A percentile compares a stretch with the other conserved stretches of the same genome.
These are phyloP conservation scores for Dissophora globulifera DNA, from an alignment of 192 early-diverging fungal species.

Conservation along the genomic window DNA sequence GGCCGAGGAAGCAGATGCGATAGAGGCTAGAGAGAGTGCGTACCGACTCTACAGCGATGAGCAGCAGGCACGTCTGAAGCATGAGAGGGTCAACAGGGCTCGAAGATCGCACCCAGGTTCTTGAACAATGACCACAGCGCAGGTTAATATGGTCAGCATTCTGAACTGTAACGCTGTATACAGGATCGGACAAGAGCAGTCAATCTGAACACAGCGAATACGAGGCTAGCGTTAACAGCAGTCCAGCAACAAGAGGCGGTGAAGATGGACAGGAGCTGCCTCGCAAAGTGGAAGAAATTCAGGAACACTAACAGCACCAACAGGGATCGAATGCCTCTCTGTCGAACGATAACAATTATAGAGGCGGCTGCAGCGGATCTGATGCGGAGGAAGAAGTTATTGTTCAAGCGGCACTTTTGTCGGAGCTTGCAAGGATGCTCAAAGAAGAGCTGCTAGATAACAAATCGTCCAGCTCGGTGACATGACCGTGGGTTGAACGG, in stretches of 20 bases:
- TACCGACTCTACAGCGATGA: constrained; percentile 54
- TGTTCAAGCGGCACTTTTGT: constrained; percentile 42
- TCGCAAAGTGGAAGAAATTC: neutral
- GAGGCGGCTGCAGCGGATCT: no score
- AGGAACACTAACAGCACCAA: neutral
- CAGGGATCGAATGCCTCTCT: neutral
- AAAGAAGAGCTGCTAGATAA: constrained; percentile 38
- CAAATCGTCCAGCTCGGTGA: constrained; percentile 13
- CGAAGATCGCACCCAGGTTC: constrained; percentile 75
- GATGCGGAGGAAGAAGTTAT: constrained; percentile 41
- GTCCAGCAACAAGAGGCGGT: no score
- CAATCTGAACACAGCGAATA: constrained; percentile 45
- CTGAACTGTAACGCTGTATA: neutral
- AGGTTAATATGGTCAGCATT: neutral
- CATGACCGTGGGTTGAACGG: constrained; percentile 24
- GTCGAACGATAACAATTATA: no score
- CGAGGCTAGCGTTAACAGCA: constrained; percentile 11
- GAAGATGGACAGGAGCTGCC: no score
- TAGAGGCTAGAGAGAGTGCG: constrained; percentile 44
- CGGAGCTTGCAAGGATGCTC: constrained; percentile 39
- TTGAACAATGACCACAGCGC: constrained; percentile 62
- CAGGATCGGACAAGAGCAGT: neutral
- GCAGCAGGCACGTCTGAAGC: constrained; percentile 59
- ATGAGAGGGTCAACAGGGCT: constrained; percentile 54
- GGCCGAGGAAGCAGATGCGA: constrained; percentile 33